Conservation (phyloP, 768 basidiomycete species). For the Coprinopsis sp. region DNA sequence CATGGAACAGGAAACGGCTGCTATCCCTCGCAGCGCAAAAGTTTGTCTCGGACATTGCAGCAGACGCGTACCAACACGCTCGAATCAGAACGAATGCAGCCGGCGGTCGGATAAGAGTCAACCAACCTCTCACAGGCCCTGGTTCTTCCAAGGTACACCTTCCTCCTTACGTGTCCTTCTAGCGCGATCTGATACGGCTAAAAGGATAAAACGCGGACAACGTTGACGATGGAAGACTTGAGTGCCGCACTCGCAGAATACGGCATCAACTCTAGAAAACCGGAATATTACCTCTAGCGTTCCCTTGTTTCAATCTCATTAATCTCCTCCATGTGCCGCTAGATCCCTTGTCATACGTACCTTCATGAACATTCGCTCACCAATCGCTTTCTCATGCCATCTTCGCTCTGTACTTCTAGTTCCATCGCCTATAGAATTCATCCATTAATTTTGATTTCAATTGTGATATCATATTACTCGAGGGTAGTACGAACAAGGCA, state of each 20-base stretch:
- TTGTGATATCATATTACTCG: too few species aligned
- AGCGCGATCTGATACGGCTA: conserved; percentile 1
- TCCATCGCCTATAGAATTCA: too few species aligned
- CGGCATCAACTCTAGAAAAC: conserved; percentile 90
- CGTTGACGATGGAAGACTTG: conserved; percentile 96
- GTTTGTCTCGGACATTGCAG: conserved; percentile 94
- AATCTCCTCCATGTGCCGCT: too few species aligned
- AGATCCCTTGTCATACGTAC: too few species aligned
- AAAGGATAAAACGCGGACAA: conserved; percentile 88
- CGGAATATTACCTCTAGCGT: conserved; percentile 82
- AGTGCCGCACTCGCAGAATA: conserved; percentile 92
- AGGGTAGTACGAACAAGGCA: too few species aligned
- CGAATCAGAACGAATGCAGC: conserved; percentile 88
- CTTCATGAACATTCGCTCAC: too few species aligned
- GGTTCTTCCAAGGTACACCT: conserved; percentile 54
- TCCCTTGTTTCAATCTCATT: background rate
- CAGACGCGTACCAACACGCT: conserved; percentile 97
- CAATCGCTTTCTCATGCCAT: too few species aligned
- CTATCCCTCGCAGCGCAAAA: conserved; percentile 96
- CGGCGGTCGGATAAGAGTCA: conserved; percentile 63
- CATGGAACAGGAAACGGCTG: conserved; percentile 71
- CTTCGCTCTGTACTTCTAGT: too few species aligned
- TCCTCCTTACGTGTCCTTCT: conserved; percentile 6
- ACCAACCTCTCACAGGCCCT: conserved; percentile 51
- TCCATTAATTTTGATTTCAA: too few species aligned